phyloP scores from a whole-genome alignment of 2,329 filamentous ascomycete species.

The Dichotomopilus funicola region DNA sequence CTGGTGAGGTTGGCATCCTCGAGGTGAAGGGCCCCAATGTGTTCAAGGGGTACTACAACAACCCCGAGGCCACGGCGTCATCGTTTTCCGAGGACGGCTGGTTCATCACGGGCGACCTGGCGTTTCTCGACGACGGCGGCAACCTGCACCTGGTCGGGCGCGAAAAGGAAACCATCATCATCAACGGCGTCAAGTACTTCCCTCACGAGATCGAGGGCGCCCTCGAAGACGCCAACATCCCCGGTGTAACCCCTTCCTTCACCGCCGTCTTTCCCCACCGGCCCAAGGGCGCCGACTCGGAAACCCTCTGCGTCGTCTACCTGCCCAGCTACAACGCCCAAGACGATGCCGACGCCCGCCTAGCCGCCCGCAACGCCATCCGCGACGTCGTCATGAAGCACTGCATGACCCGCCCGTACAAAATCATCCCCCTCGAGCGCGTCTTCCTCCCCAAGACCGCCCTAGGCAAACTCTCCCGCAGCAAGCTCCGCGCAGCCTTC shows the following conservation, averaged over 20 bases:
- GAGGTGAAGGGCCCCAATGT: constrained; percentile 54
- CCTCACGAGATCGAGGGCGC: constrained; percentile 33
- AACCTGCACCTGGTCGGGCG: constrained; percentile 33
- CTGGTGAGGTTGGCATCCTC: constrained; percentile 41
- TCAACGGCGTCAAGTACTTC: constrained; percentile 41
- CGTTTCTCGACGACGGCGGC: constrained; percentile 29
- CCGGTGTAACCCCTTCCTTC: too few species aligned
- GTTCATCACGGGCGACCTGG: constrained; percentile 38
- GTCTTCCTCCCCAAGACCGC: constrained; percentile 30
- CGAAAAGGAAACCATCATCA: constrained; percentile 37
- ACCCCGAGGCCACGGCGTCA: constrained; percentile 48
- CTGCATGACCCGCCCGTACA: too few species aligned
- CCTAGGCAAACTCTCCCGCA: constrained; percentile 36
- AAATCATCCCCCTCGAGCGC: too few species aligned
- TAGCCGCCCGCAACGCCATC: too few species aligned
- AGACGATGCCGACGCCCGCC: too few species aligned
- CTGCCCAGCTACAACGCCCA: too few species aligned
- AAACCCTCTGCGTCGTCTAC: too few species aligned
- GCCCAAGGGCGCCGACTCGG: too few species aligned
- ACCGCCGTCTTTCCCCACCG: too few species aligned
- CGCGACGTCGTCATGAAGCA: too few species aligned
- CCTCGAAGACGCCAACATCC: constrained; percentile 31
- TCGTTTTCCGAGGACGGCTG: constrained; percentile 46
- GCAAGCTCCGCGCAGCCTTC: constrained; percentile 33
- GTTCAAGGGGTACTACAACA: constrained; percentile 58